phyloP scores from a whole-genome alignment of 257 asterid species.

The Solanum medicagineum region DNA sequence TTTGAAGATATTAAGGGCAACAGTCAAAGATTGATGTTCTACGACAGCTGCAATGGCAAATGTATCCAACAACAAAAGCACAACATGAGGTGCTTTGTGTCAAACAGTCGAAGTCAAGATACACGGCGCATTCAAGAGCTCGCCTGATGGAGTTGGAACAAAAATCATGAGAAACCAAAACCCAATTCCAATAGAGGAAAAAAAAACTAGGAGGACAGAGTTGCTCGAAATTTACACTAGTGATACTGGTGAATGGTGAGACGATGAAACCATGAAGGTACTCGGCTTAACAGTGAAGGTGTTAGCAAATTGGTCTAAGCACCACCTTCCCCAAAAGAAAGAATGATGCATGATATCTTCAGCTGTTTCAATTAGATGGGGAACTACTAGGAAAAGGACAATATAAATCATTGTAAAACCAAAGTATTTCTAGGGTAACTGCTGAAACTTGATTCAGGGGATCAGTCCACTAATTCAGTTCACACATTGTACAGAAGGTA shows the following conservation, averaged over 20 bases:
- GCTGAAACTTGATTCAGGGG: background rate
- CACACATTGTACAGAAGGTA: background rate
- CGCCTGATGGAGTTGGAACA: background rate
- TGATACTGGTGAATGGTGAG: background rate
- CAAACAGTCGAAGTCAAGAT: background rate
- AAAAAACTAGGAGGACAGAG: background rate
- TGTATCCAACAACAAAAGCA: background rate
- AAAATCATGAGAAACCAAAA: background rate
- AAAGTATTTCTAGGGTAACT: background rate
- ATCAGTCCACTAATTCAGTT: background rate
- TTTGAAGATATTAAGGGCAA: conserved; percentile 53
- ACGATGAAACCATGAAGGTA: background rate
- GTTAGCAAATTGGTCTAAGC: background rate
- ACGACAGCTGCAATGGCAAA: background rate
- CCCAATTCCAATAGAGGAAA: background rate
- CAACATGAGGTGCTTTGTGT: background rate
- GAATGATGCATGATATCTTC: background rate
- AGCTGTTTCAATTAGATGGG: background rate
- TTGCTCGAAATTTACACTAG: background rate
- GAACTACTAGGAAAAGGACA: background rate
- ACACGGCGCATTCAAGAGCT: background rate
- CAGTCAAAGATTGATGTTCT: conserved; percentile 29
- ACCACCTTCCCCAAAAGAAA: background rate
- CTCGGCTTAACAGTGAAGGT: background rate
- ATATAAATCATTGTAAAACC: background rate